Conservation (phyloP, 768 basidiomycete genomes). For the Russula earlei region DNA sequence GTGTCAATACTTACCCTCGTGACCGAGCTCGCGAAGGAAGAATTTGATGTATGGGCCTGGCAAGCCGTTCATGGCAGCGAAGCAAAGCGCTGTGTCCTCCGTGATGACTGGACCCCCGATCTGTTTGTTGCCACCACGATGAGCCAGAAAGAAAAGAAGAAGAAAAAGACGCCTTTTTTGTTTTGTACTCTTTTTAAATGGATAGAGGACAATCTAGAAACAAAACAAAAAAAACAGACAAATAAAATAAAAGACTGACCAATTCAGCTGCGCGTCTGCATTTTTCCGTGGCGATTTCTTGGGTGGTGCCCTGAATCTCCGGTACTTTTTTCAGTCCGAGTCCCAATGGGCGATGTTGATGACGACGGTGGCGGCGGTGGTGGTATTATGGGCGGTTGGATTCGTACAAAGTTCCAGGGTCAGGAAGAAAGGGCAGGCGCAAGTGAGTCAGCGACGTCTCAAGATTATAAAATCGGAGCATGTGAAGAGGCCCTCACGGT, state of each 20-base stretch:
- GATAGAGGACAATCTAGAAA: neutral
- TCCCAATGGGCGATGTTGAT: no score
- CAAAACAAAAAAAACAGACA: neutral
- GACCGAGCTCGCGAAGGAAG: constrained; percentile 76
- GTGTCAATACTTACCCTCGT: constrained; percentile 47
- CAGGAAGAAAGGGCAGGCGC: constrained; percentile 29
- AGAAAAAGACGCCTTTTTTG: no score
- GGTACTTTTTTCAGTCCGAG: constrained; percentile 52
- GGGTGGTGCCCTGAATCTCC: constrained; percentile 88
- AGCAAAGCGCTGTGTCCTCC: constrained; percentile 93
- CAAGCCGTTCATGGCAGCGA: constrained; percentile 78
- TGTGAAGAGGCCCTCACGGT: constrained; percentile 38
- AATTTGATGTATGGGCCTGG: constrained; percentile 98
- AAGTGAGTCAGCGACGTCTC: no score
- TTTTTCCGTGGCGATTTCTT: constrained; percentile 83
- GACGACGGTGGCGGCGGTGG: no score
- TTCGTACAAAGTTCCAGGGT: no score
- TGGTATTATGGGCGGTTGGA: no score
- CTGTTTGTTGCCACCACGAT: no score
- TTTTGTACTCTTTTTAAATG: no score
- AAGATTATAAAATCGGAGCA: no score
- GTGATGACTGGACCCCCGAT: constrained; percentile 56
- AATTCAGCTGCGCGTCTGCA: constrained; percentile 77
- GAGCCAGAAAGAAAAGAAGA: neutral
- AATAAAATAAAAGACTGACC: constrained; percentile 28